Conservation (phyloP, 805 yeast species). For the Cyberlindnera euphorbiae region DNA sequence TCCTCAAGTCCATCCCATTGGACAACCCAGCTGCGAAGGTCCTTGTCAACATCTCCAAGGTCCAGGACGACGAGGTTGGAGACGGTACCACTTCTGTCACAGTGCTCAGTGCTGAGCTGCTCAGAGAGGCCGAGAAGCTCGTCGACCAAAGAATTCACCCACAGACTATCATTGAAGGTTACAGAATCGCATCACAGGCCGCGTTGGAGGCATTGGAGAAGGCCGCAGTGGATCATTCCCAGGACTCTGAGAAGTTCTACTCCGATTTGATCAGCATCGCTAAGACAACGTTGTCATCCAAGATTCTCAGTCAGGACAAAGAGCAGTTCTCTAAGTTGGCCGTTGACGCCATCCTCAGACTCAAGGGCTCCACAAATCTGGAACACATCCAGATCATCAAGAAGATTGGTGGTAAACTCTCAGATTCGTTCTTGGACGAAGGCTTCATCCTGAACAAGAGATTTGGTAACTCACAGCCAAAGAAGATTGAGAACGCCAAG, state of each 20-base stretch:
- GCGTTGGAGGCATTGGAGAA: slow-evolving; percentile 77
- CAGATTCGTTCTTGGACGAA: slow-evolving; percentile 92
- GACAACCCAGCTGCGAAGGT: slow-evolving; percentile 98
- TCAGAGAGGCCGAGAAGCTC: slow-evolving; percentile 91
- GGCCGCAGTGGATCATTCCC: slow-evolving; percentile 74
- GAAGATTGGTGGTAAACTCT: slow-evolving; percentile 86
- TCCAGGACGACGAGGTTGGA: slow-evolving; percentile 61
- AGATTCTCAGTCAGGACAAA: slow-evolving; percentile 92
- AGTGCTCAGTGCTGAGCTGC: slow-evolving; percentile 80
- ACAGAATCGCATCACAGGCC: slow-evolving; percentile 80
- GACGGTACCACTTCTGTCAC: slow-evolving; percentile 97
- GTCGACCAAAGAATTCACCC: slow-evolving; percentile 95
- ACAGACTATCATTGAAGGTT: slow-evolving; percentile 95
- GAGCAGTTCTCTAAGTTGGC: slow-evolving; percentile 85
- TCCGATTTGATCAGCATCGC: slow-evolving; percentile 83
- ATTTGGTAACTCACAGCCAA: slow-evolving; percentile 94
- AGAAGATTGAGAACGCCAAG: slow-evolving; percentile 72
- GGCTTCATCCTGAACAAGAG: slow-evolving; percentile 90
- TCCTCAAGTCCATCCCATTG: slow-evolving; percentile 85
- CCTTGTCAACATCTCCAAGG: slow-evolving; percentile 88
- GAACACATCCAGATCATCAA: slow-evolving; percentile 92
- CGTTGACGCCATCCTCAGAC: slow-evolving; percentile 89
- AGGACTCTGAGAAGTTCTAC: slow-evolving; percentile 62
- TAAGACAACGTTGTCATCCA: slow-evolving; percentile 88
- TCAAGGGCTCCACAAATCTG: slow-evolving; percentile 82